phyloP scores from a whole-genome alignment of 495 filamentous ascomycete genomes.

The Aspergillus sclerotiicarbonarius region DNA sequence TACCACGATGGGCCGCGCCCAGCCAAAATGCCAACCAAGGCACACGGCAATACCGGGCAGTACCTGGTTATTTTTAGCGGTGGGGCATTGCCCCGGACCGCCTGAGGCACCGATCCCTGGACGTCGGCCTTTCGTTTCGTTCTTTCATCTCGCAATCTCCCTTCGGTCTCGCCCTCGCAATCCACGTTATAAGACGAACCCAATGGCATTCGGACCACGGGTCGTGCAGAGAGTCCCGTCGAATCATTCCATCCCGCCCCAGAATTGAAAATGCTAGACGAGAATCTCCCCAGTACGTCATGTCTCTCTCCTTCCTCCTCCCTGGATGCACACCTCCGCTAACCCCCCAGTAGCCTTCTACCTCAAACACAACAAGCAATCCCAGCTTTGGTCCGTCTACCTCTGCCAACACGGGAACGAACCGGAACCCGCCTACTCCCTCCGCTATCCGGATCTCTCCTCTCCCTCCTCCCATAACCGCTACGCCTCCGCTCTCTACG shows the following conservation, averaged over 20 bases:
- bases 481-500: conserved; percentile 82
- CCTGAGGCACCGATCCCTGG: conserved; percentile 1
- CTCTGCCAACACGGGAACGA: conserved; percentile 80
- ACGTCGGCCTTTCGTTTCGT: background rate
- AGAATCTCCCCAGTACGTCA: conserved; percentile 83
- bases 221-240: background rate
- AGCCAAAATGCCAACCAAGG: background rate
- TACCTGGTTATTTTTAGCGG: conserved; percentile 5
- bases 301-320: background rate
- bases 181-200: background rate
- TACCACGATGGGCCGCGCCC: background rate
- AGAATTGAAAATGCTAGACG: conserved; percentile 72
- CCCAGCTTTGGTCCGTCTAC: conserved; percentile 62
- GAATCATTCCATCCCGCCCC: background rate
- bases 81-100: background rate
- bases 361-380: conserved; percentile 48
- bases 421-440: conserved; percentile 70
- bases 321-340: conserved; percentile 24
- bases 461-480: conserved; percentile 69
- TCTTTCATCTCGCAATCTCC: background rate
- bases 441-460: conserved; percentile 71
- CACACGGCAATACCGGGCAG: background rate
- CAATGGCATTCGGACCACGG: conserved; percentile 5
- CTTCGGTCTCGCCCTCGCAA: background rate
- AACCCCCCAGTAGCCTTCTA: conserved; percentile 57